Conservation (phyloP, 768 basidiomycete genomes). For the Pleurotus salmoneostramineus region DNA sequence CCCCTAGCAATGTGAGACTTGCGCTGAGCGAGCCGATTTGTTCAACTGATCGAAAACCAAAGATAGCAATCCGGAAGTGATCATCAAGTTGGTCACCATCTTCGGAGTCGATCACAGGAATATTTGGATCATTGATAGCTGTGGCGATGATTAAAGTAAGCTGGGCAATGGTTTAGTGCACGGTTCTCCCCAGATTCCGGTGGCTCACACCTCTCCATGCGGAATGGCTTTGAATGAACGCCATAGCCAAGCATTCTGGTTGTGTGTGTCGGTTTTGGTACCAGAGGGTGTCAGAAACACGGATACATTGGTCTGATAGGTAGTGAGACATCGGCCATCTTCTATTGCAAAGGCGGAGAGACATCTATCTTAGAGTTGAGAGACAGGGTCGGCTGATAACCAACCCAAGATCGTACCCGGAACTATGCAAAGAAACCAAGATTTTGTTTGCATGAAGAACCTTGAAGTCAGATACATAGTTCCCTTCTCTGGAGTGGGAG, state of each 20-base stretch:
- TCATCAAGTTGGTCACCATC: conserved; percentile 30
- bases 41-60: conserved; percentile 29
- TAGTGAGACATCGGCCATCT: conserved; percentile 42
- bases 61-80: conserved; percentile 34
- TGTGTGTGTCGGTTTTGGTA: conserved; percentile 23
- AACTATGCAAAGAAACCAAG: conserved; percentile 54
- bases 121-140: conserved; percentile 37
- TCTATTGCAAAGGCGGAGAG: conserved; percentile 47
- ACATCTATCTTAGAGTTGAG: conserved; percentile 32
- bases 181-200: not conserved
- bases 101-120: conserved; percentile 21
- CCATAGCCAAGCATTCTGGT: conserved; percentile 42
- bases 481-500: conserved; percentile 29
- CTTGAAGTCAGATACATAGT: conserved; percentile 43
- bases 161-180: conserved; percentile 11
- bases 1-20: conserved; percentile 42
- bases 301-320: conserved; percentile 23
- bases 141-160: conserved; percentile 40
- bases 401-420: conserved; percentile 47
- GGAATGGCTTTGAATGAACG: conserved; percentile 29
- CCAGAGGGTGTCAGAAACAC: conserved; percentile 22
- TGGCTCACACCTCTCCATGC: conserved; percentile 40
- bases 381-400: not conserved
- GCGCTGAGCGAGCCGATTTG: conserved; percentile 26
- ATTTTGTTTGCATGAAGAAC: conserved; percentile 37